Base-by-base conservation (phyloP, 2,329 filamentous ascomycete genomes). In the Colletotrichum sp. region DNA sequence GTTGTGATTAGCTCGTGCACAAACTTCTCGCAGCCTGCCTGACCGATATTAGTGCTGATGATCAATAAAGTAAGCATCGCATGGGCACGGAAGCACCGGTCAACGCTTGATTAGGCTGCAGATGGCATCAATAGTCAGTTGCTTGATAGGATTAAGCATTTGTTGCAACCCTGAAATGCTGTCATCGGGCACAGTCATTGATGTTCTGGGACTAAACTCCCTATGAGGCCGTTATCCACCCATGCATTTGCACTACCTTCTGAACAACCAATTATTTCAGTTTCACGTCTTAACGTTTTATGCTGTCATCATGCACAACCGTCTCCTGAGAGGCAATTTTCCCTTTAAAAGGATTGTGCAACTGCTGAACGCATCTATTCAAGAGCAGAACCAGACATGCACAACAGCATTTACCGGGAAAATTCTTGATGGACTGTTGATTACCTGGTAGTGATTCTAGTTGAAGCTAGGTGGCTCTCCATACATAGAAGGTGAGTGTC, bases 1-100 rank as follows among this genome's bases (percentile, higher is more conserved):
- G 44, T 13, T 21, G 44, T 21, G n/a, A 52, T 52, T 21, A 52
- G 44, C 44, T 52, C 3, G 44, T 6, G 39, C 44, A 13, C n/a
- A 21, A 13, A 21, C n/a, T 7, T 49, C 10, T 21, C 6, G 10
- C 10, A 49, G 44, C 44, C 44, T 52, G n/a, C 10, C 10, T 52
- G 44, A 52, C 44, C 44, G 44, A 52, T 21, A 0, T 13, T 52
- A 13, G 44, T 52, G n/a, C 44, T 21, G 18, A 52, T 13, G 44
- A 52, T 52, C 44, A 52, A 52, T 52, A 21, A 52, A 52, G 44
- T 52, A 52, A 52, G 44, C n/a, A 52, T 52, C 44, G 44, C n/a
- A 21, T 52, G 44, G n/a, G 44, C 44, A 52, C n/a, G n/a, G 44
- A 21, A 52, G 44, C 44, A 21, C 44, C 44, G n/a, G 44, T 52